These are phyloP conservation scores for Didymella sp. DNA, from an alignment of 2,329 filamentous ascomycete genomes.

Conservation along the genomic window DNA sequence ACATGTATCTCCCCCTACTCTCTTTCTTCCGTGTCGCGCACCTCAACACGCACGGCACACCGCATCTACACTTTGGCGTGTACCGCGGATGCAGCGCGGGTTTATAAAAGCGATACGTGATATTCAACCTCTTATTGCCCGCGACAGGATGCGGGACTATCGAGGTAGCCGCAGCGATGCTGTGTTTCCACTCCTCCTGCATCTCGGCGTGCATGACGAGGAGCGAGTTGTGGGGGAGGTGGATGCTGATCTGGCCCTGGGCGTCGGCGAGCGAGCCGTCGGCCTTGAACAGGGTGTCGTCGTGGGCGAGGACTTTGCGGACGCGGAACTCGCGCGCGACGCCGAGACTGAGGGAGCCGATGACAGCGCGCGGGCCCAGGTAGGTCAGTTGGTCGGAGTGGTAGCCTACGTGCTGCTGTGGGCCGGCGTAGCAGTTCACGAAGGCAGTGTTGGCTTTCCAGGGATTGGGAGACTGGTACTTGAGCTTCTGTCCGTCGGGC, in stretches of 20 bases:
- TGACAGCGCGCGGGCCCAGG: constrained; percentile 84
- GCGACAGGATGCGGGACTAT: constrained; percentile 87
- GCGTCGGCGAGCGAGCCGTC: constrained; percentile 60
- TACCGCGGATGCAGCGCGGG: constrained; percentile 75
- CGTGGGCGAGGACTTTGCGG: constrained; percentile 71
- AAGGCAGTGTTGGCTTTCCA: constrained; percentile 92
- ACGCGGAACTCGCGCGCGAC: constrained; percentile 94
- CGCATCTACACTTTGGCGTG: constrained; percentile 81
- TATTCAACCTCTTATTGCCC: constrained; percentile 82
- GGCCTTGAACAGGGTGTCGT: constrained; percentile 54
- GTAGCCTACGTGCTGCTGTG: constrained; percentile 83
- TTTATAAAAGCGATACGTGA: constrained; percentile 91
- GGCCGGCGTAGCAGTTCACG: constrained; percentile 91
- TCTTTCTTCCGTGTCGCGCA: constrained; percentile 81
- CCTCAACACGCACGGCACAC: constrained; percentile 71
- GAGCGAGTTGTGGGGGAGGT: constrained; percentile 92
- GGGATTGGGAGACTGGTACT: constrained; percentile 72
- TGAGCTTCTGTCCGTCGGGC: constrained; percentile 74
- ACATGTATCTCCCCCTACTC: constrained; percentile 83
- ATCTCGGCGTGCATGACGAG: constrained; percentile 97
- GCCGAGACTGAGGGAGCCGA: constrained; percentile 87
- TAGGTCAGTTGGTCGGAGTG: constrained; percentile 95
- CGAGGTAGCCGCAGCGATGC: constrained; percentile 74
- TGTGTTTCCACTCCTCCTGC: constrained; percentile 97
- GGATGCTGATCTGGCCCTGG: constrained; percentile 87